These are phyloP conservation scores for Arachnopeziza araneosa DNA, from an alignment of 2,329 filamentous ascomycete species.

Conservation along the genomic window DNA sequence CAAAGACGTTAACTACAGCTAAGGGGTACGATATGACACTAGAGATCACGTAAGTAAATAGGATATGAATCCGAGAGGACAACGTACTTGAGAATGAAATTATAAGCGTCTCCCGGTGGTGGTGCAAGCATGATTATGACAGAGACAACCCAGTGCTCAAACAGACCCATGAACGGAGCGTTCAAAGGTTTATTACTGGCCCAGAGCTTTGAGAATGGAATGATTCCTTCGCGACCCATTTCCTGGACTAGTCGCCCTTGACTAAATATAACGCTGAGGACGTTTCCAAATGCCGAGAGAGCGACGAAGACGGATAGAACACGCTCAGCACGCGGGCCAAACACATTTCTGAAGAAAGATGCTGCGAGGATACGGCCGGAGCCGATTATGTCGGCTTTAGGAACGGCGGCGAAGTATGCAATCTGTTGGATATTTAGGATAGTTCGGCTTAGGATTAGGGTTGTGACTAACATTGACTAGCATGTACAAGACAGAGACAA, in stretches of 20 bases:
- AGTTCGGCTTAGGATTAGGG: neutral
- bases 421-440: slow-evolving; percentile 32
- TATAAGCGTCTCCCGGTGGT: slow-evolving; percentile 62
- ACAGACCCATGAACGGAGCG: slow-evolving; percentile 54
- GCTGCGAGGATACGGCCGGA: slow-evolving; percentile 48
- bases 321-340: slow-evolving; percentile 48
- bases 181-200: slow-evolving; percentile 60
- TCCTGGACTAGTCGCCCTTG: slow-evolving; percentile 62
- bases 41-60: neutral
- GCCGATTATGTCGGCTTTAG: slow-evolving; percentile 46
- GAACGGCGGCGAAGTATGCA: slow-evolving; percentile 57
- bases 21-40: slow-evolving; percentile 61
- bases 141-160: slow-evolving; percentile 59
- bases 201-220: slow-evolving; percentile 58
- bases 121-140: slow-evolving; percentile 62
- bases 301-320: slow-evolving; percentile 61
- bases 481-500: slow-evolving; percentile 58
- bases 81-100: slow-evolving; percentile 53
- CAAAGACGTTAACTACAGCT: slow-evolving; percentile 51
- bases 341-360: slow-evolving; percentile 51
- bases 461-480: slow-evolving; percentile 45
- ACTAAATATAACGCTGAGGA: slow-evolving; percentile 62
- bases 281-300: slow-evolving; percentile 62
- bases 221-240: slow-evolving; percentile 59
- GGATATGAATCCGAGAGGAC: slow-evolving; percentile 1